A percentile compares a stretch with the other conserved stretches of the same genome.
These are phyloP conservation scores for Metschnikowia proteae DNA, from an alignment of 805 yeast genomes.

Conservation along the genomic window DNA sequence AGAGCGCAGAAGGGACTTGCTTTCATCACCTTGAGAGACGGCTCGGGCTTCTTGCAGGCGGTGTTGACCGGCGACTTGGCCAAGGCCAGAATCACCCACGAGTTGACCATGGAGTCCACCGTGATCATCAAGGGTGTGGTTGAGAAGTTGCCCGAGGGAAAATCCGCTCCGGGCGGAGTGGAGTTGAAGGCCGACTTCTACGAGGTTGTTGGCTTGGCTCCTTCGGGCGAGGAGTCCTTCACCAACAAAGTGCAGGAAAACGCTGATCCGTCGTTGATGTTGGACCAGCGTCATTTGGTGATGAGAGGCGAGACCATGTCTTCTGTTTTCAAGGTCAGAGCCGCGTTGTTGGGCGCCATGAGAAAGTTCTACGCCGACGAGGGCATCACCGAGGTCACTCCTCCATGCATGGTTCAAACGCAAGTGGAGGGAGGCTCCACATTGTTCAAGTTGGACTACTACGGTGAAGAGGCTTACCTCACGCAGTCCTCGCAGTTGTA, in stretches of 20 bases:
- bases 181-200: conserved; percentile 90
- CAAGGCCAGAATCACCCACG: conserved; percentile 77
- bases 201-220: conserved; percentile 87
- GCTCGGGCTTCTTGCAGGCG: conserved; percentile 85
- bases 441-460: conserved; percentile 85
- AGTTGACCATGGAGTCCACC: conserved; percentile 85
- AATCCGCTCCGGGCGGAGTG: conserved; percentile 95
- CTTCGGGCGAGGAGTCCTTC: conserved; percentile 92
- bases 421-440: conserved; percentile 99
- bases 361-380: conserved; percentile 77
- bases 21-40: conserved; percentile 91
- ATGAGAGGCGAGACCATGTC: conserved; percentile 93
- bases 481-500: conserved; percentile 97
- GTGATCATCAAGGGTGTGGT: conserved; percentile 77
- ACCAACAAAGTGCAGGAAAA: conserved; percentile 91
- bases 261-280: conserved; percentile 86
- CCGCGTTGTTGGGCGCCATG: conserved; percentile 65
- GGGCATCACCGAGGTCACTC: conserved; percentile 84
- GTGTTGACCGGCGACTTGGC: conserved; percentile 90
- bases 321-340: conserved; percentile 93
- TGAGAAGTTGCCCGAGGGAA: conserved; percentile 87
- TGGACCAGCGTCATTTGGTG: conserved; percentile 95
- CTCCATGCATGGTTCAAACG: conserved; percentile 99
- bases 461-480: conserved; percentile 93
- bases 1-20: conserved; percentile 90